Percentiles rank a stretch among this genome's conserved stretches.
Evolutionary conservation across 1,284 basidiomycete genomes (phyloP).

Genomic region (Rhizopogon hawkerae): DNA sequence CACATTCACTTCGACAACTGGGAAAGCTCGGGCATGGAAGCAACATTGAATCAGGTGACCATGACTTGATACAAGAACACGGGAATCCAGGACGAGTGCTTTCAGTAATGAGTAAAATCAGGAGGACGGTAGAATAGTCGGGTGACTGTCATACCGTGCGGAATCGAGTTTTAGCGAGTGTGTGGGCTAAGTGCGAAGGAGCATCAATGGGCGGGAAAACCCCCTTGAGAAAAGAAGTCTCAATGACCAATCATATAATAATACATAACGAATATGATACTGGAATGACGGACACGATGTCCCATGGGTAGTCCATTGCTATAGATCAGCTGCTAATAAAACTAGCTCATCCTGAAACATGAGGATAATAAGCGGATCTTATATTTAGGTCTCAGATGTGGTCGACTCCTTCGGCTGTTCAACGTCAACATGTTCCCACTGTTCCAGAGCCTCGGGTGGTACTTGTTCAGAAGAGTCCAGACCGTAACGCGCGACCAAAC

Average conservation of each 20-base stretch:
- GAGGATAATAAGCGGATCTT: background rate
- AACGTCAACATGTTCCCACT: slow-evolving; percentile 20
- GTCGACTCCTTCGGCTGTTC: slow-evolving; percentile 10
- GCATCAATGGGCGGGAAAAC: background rate
- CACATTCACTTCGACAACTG: background rate
- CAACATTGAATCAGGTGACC: background rate
- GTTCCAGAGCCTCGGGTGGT: slow-evolving; percentile 14
- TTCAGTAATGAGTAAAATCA: background rate
- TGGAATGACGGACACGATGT: background rate
- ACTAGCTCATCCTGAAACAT: background rate
- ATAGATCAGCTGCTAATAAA: background rate
- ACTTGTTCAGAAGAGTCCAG: slow-evolving; percentile 2
- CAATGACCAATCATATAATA: background rate
- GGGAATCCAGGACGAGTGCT: background rate
- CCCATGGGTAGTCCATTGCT: background rate
- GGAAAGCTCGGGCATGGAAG: background rate
- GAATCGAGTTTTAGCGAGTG: background rate
- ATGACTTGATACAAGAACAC: background rate
- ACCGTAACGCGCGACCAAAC: slow-evolving; percentile 12
- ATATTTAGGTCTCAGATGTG: slow-evolving; percentile 8
- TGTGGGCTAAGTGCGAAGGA: background rate
- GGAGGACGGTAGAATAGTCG: background rate
- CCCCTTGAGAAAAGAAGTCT: background rate
- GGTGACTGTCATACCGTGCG: background rate
- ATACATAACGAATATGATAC: background rate